Conservation (phyloP, 2,329 filamentous ascomycete species). For the Trichoderma asperellum region DNA sequence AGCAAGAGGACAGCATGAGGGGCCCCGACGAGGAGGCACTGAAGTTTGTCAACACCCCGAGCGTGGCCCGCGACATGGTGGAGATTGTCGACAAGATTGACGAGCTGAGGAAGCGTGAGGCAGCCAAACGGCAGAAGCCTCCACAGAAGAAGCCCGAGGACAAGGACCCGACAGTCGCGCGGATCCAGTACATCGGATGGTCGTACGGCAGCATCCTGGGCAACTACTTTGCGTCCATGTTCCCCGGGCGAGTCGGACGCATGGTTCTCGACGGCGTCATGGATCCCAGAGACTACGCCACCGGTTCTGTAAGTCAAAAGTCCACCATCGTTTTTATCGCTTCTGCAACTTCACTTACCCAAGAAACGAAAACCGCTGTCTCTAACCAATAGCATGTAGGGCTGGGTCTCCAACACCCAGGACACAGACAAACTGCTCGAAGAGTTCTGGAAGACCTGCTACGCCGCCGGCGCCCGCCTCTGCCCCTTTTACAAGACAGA, state of each 20-base stretch:
- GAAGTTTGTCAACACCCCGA: slow-evolving; percentile 43
- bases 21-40: slow-evolving; percentile 38
- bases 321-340: neutral
- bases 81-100: slow-evolving; percentile 47
- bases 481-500: slow-evolving; percentile 41
- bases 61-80: slow-evolving; percentile 48
- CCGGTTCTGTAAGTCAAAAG: slow-evolving; percentile 21
- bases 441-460: slow-evolving; percentile 44
- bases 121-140: neutral
- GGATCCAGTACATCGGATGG: slow-evolving; percentile 53
- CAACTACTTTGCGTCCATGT: slow-evolving; percentile 43
- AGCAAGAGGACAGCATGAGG: slow-evolving; percentile 13
- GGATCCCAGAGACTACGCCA: slow-evolving; percentile 43
- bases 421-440: slow-evolving; percentile 44
- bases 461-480: slow-evolving; percentile 31
- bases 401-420: slow-evolving; percentile 42
- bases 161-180: slow-evolving; percentile 2
- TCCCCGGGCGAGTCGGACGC: slow-evolving; percentile 43
- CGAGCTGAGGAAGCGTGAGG: slow-evolving; percentile 34
- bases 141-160: neutral
- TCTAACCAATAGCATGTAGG: slow-evolving; percentile 27
- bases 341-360: neutral
- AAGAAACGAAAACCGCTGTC: neutral
- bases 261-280: slow-evolving; percentile 48
- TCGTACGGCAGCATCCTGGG: slow-evolving; percentile 48